Evolutionary conservation across 352 stramenopile species (phyloP).

Genomic region (Phytophthora fragariae): DNA sequence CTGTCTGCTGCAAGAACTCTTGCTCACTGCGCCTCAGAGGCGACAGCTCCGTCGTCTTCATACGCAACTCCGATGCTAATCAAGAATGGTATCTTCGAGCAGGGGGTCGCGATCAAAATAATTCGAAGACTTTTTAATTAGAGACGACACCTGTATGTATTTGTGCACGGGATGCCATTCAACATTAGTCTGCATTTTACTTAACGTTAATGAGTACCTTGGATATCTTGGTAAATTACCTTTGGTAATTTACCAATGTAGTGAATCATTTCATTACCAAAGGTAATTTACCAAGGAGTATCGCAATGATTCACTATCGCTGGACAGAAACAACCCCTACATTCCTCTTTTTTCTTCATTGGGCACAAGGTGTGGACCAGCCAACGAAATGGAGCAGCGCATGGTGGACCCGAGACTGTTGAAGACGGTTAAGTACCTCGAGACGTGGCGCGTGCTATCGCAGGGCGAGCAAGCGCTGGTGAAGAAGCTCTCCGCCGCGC

Average conservation of each 20-base stretch:
- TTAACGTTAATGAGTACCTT: neutral
- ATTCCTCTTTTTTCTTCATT: neutral
- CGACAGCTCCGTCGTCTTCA: slow-evolving; percentile 22
- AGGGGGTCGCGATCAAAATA: neutral
- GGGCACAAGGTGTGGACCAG: neutral
- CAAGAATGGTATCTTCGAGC: slow-evolving; percentile 24
- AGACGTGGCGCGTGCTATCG: slow-evolving; percentile 3
- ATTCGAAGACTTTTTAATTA: neutral
- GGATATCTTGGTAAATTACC: neutral
- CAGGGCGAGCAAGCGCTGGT: slow-evolving; percentile 1
- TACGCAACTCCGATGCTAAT: slow-evolving; percentile 10
- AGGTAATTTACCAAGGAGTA: no score
- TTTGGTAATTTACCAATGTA: no score
- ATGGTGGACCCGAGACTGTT: slow-evolving; percentile 1
- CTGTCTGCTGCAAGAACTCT: slow-evolving; percentile 66
- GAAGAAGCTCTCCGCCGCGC: slow-evolving; percentile 2
- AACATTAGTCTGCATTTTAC: neutral
- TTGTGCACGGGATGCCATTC: no score
- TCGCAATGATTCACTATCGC: neutral
- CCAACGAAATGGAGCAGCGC: neutral
- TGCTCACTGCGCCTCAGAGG: slow-evolving; percentile 48
- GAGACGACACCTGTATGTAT: neutral
- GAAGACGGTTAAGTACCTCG: neutral
- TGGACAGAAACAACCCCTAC: neutral
- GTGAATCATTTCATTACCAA: no score